Conservation (phyloP, 768 basidiomycete genomes). For the Mycena crocata region DNA sequence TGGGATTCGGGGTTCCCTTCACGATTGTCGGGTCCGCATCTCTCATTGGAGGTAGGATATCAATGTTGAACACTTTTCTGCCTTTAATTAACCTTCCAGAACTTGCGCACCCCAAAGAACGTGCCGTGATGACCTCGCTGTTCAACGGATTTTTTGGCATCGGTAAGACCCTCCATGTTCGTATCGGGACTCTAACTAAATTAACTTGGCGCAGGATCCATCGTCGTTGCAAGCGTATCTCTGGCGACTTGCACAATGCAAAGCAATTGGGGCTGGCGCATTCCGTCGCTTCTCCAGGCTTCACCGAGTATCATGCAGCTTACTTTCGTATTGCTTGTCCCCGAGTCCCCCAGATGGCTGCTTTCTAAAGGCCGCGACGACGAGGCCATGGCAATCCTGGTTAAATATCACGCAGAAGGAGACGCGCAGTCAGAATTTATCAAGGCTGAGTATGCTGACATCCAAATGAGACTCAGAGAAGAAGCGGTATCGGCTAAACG, state of each 20-base stretch:
- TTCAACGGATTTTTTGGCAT: conserved; percentile 13
- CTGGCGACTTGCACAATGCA: conserved; percentile 7
- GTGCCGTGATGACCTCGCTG: conserved; percentile 8
- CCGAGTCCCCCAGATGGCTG: conserved; percentile 54
- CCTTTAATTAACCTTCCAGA: background rate
- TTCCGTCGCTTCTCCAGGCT: conserved; percentile 54
- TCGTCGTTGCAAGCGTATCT: background rate
- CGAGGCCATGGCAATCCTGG: conserved; percentile 48
- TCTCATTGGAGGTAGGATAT: conserved; percentile 6
- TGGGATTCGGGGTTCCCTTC: conserved; percentile 18
- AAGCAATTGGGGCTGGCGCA: conserved; percentile 56
- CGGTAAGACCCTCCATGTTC: background rate
- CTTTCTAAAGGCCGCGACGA: conserved; percentile 48
- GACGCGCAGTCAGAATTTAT: conserved; percentile 34
- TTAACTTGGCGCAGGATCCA: background rate
- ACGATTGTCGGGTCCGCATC: conserved; percentile 7
- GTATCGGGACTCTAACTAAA: background rate
- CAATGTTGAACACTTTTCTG: no score
- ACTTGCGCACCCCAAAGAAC: conserved; percentile 18
- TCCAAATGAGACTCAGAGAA: background rate
- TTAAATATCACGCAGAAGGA: conserved; percentile 55
- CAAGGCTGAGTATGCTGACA: conserved; percentile 9
- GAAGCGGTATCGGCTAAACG: background rate
- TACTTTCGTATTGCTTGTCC: conserved; percentile 54
- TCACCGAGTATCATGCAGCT: conserved; percentile 41